Conservation (phyloP, 2,329 filamentous ascomycete genomes). For the Xylaria sp. region DNA sequence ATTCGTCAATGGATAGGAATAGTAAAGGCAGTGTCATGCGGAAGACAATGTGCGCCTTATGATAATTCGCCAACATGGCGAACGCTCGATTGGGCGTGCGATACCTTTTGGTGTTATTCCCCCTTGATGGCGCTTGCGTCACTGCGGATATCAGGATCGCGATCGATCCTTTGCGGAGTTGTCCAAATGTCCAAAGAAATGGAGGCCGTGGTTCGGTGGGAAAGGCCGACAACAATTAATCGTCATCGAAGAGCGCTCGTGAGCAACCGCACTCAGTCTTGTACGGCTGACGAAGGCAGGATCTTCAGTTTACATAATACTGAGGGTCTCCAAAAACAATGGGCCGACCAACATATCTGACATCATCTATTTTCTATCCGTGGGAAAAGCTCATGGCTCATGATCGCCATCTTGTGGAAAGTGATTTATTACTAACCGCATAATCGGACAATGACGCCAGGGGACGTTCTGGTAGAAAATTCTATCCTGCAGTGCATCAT, state of each 20-base stretch:
- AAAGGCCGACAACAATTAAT: too few relatives aligned
- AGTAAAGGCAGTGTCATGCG: neutral
- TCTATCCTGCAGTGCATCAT: too few relatives aligned
- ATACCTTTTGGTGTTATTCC: too few relatives aligned
- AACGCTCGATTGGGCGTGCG: too few relatives aligned
- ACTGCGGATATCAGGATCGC: too few relatives aligned
- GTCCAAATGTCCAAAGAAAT: too few relatives aligned
- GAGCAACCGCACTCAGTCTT: neutral
- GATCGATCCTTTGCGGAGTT: too few relatives aligned
- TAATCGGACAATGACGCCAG: conserved; percentile 20
- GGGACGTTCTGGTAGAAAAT: neutral
- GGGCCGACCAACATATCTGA: conserved; percentile 6
- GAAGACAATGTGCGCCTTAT: conserved; percentile 9
- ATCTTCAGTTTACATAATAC: neutral
- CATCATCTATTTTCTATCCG: conserved; percentile 9
- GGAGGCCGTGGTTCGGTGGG: too few relatives aligned
- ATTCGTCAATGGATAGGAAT: conserved; percentile 11
- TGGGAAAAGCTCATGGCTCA: neutral
- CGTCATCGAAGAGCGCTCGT: neutral
- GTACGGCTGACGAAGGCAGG: neutral
- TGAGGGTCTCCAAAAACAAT: neutral
- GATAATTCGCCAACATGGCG: conserved; percentile 18
- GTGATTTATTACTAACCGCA: neutral
- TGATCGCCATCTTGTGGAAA: neutral
- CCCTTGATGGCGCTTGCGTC: too few relatives aligned